Base-by-base conservation (phyloP, 176 grass and related monocot genomes). In the Juncus inflexus region DNA sequence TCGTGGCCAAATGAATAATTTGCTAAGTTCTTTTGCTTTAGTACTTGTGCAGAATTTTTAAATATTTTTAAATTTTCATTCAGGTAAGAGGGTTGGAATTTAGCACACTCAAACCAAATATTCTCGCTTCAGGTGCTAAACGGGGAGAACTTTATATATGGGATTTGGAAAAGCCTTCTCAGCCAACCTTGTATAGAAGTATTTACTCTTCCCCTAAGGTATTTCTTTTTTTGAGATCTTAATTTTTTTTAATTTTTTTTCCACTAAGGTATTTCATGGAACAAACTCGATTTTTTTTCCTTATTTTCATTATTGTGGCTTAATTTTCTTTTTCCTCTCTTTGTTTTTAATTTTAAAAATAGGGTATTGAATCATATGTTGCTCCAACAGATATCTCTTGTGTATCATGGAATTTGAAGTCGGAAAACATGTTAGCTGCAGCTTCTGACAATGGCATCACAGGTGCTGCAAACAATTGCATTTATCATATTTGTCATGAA, bases 11-110 rank as follows among this genome's bases (percentile, higher is more conserved):
- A n/a, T n/a, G n/a, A n/a, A n/a, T n/a, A n/a, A n/a, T 43, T 61
- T 15, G 64, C 12, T 37, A 49, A 15, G 14, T 53, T 54, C 16
- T 15, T 50, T 75, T 70, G 50, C 6, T 41, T 13, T 57, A 15
- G 42, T 45, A 45, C 3, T 5, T 67, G 49, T 60, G 76, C 37
- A 53, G 38, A 80, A 10, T 74, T 37, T 55, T 62, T 67, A 8
- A 55, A n/a, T n/a, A n/a, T 13, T 61, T 61, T 37, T 36, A 42
- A 66, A 61, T 72, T 37, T 39, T 15, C 65, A 55, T 9, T n/a
- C 64, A 99, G 95, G 95, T 99, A 64, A 66, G 80, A 54, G 95
- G 95, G 37, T 56, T 99, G 83, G 95, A 99, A 74, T 99, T 99
- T 9, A 94, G 80, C 39, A 72, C 82, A 40, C 74, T 92, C 55